Percentiles rank a stretch among this genome's conserved stretches.
Evolutionary conservation across 1,284 basidiomycete genomes (phyloP).

Genomic region (Coniferiporia sulphurascens): DNA sequence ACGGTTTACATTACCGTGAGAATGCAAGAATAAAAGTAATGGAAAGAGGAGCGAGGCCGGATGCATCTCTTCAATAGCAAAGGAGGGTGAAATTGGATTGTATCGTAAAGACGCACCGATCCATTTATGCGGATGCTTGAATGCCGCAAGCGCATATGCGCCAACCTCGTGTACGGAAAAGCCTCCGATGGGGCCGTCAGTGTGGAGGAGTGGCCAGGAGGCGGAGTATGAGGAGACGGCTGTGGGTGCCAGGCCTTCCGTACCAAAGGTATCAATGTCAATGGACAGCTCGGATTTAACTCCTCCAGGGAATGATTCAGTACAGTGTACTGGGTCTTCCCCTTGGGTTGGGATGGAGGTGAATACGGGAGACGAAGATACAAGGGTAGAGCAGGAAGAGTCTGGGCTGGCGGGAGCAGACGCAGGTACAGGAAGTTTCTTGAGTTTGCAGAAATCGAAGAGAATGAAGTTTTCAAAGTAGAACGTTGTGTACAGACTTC

Average conservation of each 20-base stretch:
- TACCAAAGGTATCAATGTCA: too few relatives aligned
- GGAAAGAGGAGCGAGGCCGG: background rate
- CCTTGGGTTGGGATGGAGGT: background rate
- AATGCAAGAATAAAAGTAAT: background rate
- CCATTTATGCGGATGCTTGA: slow-evolving; percentile 19
- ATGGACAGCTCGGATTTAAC: too few relatives aligned
- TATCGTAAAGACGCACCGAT: slow-evolving; percentile 3
- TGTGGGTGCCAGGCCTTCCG: too few relatives aligned
- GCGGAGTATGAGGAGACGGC: background rate
- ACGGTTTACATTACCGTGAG: background rate
- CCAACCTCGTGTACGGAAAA: slow-evolving; percentile 11
- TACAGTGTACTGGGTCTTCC: too few relatives aligned
- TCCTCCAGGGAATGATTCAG: too few relatives aligned
- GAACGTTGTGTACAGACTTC: slow-evolving; percentile 22
- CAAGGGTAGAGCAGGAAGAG: background rate
- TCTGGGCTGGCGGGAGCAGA: background rate
- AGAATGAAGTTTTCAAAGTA: slow-evolving; percentile 24
- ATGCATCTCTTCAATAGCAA: too few relatives aligned
- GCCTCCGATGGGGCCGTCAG: slow-evolving; percentile 13
- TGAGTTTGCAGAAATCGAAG: background rate
- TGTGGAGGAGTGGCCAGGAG: slow-evolving; percentile 7
- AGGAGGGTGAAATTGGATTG: too few relatives aligned
- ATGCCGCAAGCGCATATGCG: slow-evolving; percentile 15
- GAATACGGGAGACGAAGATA: background rate
- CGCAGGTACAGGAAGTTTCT: background rate